A percentile compares a stretch with the other conserved stretches of the same genome.
Evolutionary conservation across 2,329 filamentous ascomycete species (phyloP).

Genomic region (Phialemoniopsis sp.): DNA sequence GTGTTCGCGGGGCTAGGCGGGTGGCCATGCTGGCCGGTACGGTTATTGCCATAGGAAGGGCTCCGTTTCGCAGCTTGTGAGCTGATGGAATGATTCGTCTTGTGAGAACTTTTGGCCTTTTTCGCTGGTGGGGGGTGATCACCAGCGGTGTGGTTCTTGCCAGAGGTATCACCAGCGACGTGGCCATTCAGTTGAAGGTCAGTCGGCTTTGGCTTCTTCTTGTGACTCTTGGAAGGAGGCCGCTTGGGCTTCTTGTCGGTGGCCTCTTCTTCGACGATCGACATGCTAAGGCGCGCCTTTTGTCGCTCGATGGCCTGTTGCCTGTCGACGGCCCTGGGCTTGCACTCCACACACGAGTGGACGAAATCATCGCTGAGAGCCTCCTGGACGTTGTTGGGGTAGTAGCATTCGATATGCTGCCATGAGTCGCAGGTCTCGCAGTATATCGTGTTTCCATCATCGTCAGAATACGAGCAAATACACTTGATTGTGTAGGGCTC

Average conservation of each 20-base stretch:
- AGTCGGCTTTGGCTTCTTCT: slow-evolving; percentile 78
- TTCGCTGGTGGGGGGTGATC: slow-evolving; percentile 60
- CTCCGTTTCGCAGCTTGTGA: slow-evolving; percentile 64
- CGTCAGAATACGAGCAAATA: slow-evolving; percentile 88
- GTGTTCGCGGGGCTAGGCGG: slow-evolving; percentile 74
- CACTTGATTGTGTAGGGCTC: slow-evolving; percentile 96
- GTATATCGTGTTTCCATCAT: slow-evolving; percentile 96
- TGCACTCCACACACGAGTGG: slow-evolving; percentile 88
- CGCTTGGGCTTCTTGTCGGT: slow-evolving; percentile 71
- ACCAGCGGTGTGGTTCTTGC: slow-evolving; percentile 36
- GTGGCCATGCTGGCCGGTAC: slow-evolving; percentile 52
- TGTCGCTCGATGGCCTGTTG: slow-evolving; percentile 73
- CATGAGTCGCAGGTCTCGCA: slow-evolving; percentile 95
- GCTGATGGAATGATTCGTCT: slow-evolving; percentile 69
- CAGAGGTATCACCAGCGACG: slow-evolving; percentile 52
- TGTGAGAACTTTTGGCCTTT: slow-evolving; percentile 78
- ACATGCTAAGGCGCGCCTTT: slow-evolving; percentile 48
- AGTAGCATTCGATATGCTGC: slow-evolving; percentile 98
- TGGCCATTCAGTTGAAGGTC: slow-evolving; percentile 66
- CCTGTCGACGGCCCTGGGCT: slow-evolving; percentile 69
- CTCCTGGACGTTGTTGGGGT: slow-evolving; percentile 68
- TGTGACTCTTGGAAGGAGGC: slow-evolving; percentile 69
- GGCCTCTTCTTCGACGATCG: slow-evolving; percentile 37
- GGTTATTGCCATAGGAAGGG: slow-evolving; percentile 59
- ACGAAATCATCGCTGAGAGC: slow-evolving; percentile 67